Evolutionary conservation across 2,329 filamentous ascomycete species (phyloP).

Genomic region (Zymoseptoria ardabiliae): DNA sequence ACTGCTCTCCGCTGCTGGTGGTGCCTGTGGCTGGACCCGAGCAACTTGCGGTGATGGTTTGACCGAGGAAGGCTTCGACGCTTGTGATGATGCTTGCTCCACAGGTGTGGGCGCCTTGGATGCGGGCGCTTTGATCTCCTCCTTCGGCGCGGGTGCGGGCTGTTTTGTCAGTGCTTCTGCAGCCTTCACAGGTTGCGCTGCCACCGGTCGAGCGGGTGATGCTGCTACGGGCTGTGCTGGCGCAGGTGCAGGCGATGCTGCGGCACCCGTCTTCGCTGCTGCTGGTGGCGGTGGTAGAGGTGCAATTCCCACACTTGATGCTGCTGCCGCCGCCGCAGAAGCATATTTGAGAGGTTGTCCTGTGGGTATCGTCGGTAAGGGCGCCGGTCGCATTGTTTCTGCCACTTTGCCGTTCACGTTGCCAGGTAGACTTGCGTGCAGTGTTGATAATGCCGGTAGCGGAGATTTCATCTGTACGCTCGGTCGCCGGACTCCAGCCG

Average conservation of each 20-base stretch:
- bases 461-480: conserved; percentile 91
- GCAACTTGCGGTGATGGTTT: conserved; percentile 32
- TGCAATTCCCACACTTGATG: conserved; percentile 84
- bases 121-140: conserved; percentile 21
- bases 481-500: conserved; percentile 58
- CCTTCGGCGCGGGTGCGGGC: conserved; percentile 21
- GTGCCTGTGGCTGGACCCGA: conserved; percentile 31
- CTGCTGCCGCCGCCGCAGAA: conserved; percentile 87
- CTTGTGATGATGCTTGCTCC: conserved; percentile 1
- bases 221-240: conserved; percentile 38
- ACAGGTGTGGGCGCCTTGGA: conserved; percentile 9
- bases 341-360: conserved; percentile 94
- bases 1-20: conserved; percentile 4
- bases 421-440: conserved; percentile 65
- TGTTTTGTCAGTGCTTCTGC: conserved; percentile 24
- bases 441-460: conserved; percentile 80
- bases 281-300: conserved; percentile 87
- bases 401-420: conserved; percentile 54
- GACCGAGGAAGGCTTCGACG: conserved; percentile 20
- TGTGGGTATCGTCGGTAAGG: conserved; percentile 72
- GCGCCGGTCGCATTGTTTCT: conserved; percentile 82
- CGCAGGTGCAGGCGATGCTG: conserved; percentile 44
- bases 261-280: conserved; percentile 48
- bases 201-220: conserved; percentile 30
- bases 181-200: conserved; percentile 18